A percentile compares a stretch with the other conserved stretches of the same genome.
These are phyloP conservation scores for Grosmannia serpens DNA, from an alignment of 2,329 filamentous ascomycete species.

Conservation along the genomic window DNA sequence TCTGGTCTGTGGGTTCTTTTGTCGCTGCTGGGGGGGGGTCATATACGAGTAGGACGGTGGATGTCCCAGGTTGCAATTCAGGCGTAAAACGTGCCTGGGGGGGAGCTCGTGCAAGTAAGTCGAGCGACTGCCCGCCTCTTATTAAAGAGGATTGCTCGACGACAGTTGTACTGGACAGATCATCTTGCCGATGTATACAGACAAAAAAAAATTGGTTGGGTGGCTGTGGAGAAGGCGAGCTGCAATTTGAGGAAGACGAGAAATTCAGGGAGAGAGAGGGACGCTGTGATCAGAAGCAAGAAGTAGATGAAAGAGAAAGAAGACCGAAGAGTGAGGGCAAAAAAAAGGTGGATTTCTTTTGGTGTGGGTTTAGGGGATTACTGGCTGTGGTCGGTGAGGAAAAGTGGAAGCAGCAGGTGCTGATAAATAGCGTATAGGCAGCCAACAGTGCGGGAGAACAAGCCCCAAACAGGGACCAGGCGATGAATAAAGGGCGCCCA, in stretches of 20 bases:
- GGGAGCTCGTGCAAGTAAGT: not conserved
- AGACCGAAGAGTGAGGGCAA: not conserved
- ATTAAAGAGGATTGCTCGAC: slow-evolving; percentile 7
- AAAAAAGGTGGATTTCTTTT: not conserved
- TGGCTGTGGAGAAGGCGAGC: not conserved
- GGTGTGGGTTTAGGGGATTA: not conserved
- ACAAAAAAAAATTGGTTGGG: not conserved
- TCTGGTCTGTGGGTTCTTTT: not conserved
- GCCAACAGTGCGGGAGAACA: not conserved
- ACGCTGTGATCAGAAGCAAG: not conserved
- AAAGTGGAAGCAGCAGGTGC: slow-evolving; percentile 5
- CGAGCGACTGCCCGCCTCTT: slow-evolving; percentile 7
- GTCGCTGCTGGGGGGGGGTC: not conserved
- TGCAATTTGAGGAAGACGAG: not conserved
- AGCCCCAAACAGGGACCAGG: not conserved
- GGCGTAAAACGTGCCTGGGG: not conserved
- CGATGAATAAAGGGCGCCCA: not conserved
- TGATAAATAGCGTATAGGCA: not conserved
- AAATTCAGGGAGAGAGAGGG: not conserved
- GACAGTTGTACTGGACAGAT: not conserved
- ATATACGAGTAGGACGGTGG: not conserved
- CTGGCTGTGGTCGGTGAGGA: slow-evolving; percentile 5
- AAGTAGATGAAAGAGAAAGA: not conserved
- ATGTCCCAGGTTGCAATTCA: not conserved
- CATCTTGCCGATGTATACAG: slow-evolving; percentile 6